Base-by-base conservation (phyloP, 2,329 filamentous ascomycete species). In the Trichophyton benhamiae region DNA sequence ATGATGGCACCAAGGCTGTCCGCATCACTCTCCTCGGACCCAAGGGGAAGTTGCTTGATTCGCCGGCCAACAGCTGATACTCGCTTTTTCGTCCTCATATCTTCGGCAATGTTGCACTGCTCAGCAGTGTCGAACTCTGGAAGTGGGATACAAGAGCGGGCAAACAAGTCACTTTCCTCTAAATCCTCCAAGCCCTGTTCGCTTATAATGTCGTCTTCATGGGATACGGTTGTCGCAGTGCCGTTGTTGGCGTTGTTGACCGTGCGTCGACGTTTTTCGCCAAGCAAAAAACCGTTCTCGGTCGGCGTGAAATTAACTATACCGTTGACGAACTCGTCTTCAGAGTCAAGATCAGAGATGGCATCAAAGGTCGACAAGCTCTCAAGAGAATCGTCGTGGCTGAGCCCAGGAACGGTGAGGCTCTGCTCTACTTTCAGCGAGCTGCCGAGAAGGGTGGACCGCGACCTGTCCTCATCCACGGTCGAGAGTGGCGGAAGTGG, bases 271-370 rank as follows among this genome's bases (percentile, higher is more conserved):
- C 91, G 84, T 78, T 89, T 90, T 70, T 77, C 82, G 61, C 81
- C 80, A 63, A 82, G 71, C 72, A 82, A 86, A 67, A 82, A 77
- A 11, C 82, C 77, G 73, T 86, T 85, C 57, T 81, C 77, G 44
- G 78, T 76, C 20, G 77, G 74, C 64, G 82, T 79, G 66, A 91
- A 87, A 70, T 89, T 84, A 65, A 90, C 85, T 7, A 95, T 82
- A 61, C 83, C 82, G 72, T 84, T 86, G 68, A 84, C 82, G 69
- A 95, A 90, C 72, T 94, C 89, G 81, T 95, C 89, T 69, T 96
- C 91, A 0, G 88, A 91, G 72, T 96, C 91, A 61, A 96, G 82
- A 69, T 95, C 91, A 25, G 91, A 94, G 67, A 95, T 84, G 66
- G 90, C 88, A 73, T 95, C 89, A 67, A 95, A 95, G 7, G 81